Evolutionary conservation across 2,329 filamentous ascomycete species (phyloP), one percentile per base, ranked within the genome.

Genomic region (Aspergillus carbonarius): DNA sequence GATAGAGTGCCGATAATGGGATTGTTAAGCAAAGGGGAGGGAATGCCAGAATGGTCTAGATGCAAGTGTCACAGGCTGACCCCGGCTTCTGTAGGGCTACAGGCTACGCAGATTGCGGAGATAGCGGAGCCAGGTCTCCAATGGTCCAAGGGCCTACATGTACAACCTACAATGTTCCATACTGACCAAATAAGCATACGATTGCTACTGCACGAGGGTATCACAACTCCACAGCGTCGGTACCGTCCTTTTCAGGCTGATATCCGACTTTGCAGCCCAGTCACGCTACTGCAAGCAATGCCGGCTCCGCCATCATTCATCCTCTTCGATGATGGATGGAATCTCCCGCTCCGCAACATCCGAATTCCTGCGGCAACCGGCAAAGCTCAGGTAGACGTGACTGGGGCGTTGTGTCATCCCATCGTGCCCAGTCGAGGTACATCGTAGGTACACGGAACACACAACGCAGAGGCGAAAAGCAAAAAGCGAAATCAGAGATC

Each of bases 401-500:
- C 32, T 39, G 25, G 39, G 35, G 51, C 40, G 48, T 54, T 60
- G 48, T 50, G 48, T 51, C 50, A 55, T 54, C 60, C 39, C 50
- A 55, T 54, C 47, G 52, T 54, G 58, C 35, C 50, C 48, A 32
- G 42, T 18, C 48, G 49, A 56, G 42, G 55, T 63, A 63, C 57
- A 48, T 32, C 55, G 51, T 58, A 55, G 54, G 60, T 47, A 65
- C 37, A 60, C 58, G 61, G 59, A 76, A 73, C 73, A 72, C 76
- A 76, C 30, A 32, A 68, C 69, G 72, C 62, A 74, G 49, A 59
- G 57, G 42, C 55, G 58, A 61, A 32, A 61, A 64, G 53, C 54
- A 62, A 61, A 78, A 79, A 80, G 69, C 67, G 78, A 79, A 75
- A 77, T 81, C 77, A 72, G 72, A 65, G 56, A 68, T 48, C 25